phyloP scores from a whole-genome alignment of 129 eudicot genomes.

The Lactuca sativa region DNA sequence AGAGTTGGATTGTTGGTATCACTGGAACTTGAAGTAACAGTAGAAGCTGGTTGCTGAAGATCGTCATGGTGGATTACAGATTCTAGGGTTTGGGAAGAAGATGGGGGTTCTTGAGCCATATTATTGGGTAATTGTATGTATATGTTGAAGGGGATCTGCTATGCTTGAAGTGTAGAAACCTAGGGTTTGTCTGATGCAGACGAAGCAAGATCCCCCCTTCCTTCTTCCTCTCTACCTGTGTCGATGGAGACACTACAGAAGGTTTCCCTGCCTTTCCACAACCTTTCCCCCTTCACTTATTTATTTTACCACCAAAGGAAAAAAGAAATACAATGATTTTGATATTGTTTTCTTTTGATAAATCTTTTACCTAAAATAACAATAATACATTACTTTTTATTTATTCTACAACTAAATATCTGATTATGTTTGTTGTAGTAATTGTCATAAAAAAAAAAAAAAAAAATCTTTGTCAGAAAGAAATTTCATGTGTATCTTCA shows the following conservation, averaged over 20 bases:
- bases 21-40: slow-evolving; percentile 16
- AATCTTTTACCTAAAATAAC: not conserved
- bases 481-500: too few relatives aligned
- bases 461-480: too few relatives aligned
- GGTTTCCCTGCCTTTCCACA: slow-evolving; percentile 1
- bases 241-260: slow-evolving; percentile 18
- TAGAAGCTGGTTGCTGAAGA: slow-evolving; percentile 9
- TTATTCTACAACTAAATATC: not conserved
- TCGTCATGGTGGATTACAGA: slow-evolving; percentile 10
- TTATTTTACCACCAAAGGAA: slow-evolving; percentile 21
- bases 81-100: slow-evolving; percentile 38
- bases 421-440: not conserved
- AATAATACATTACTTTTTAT: too few relatives aligned
- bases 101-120: slow-evolving; percentile 30
- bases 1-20: slow-evolving; percentile 30
- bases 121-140: slow-evolving; percentile 2
- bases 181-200: slow-evolving; percentile 33
- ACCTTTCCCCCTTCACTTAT: not conserved
- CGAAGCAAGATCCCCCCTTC: slow-evolving; percentile 30
- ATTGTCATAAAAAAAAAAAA: too few relatives aligned
- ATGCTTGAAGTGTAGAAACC: slow-evolving; percentile 1
- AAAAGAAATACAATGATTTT: not conserved
- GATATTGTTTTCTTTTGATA: not conserved
- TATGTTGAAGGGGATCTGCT: slow-evolving; percentile 32
- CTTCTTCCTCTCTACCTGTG: slow-evolving; percentile 3